Conservation (phyloP, 2,329 filamentous ascomycete species). For the Lizonia empirigonia region DNA sequence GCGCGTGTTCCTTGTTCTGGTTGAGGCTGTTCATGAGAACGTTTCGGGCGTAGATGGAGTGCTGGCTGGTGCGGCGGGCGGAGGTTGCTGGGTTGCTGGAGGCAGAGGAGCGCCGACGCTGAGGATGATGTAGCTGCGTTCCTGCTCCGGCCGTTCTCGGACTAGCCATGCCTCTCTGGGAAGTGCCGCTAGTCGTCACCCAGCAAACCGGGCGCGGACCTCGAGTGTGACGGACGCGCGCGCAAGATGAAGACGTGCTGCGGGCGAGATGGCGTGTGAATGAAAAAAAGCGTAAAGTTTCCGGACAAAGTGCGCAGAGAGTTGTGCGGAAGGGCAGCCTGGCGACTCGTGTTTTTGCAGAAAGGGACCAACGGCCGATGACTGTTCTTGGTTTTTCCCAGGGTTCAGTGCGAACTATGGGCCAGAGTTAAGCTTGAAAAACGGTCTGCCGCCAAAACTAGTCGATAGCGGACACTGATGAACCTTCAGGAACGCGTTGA, state of each 20-base stretch:
- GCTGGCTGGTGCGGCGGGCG: constrained; percentile 49
- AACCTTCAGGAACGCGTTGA: constrained; percentile 16
- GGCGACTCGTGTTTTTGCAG: constrained; percentile 1
- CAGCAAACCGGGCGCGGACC: constrained; percentile 7
- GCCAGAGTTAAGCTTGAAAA: constrained; percentile 1
- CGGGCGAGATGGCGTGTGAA: constrained; percentile 1
- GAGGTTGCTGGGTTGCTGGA: constrained; percentile 20
- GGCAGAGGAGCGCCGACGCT: constrained; percentile 29
- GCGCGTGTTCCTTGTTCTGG: constrained; percentile 30
- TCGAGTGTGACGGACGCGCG: constrained; percentile 10
- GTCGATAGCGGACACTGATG: constrained; percentile 11
- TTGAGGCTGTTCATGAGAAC: constrained; percentile 56
- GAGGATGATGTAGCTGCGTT: constrained; percentile 23
- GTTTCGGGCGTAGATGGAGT: constrained; percentile 57
- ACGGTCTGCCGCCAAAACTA: constrained; percentile 13
- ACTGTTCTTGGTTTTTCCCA: constrained; percentile 14
- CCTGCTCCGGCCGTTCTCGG: constrained; percentile 1
- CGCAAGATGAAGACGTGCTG: not conserved
- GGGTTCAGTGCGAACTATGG: constrained; percentile 7
- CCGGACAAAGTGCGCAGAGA: not conserved
- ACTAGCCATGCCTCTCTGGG: constrained; percentile 18
- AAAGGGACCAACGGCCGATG: constrained; percentile 9
- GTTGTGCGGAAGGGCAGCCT: constrained; percentile 5
- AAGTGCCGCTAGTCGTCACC: constrained; percentile 4
- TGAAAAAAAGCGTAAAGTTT: not conserved